Conservation (phyloP, 495 filamentous ascomycete species). For the Lophiotrema nucula region DNA sequence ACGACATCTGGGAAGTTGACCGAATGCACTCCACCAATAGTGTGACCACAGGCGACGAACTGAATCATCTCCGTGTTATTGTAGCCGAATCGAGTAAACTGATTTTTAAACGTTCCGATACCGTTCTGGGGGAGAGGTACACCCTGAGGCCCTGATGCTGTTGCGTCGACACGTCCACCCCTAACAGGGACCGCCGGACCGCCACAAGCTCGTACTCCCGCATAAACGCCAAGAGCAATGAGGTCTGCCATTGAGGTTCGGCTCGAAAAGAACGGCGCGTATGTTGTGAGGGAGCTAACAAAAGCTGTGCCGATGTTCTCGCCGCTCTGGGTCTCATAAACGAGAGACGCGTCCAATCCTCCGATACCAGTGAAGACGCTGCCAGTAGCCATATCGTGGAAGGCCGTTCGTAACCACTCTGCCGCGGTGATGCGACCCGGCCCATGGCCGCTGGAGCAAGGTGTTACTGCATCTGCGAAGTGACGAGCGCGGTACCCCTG, state of each 20-base stretch:
- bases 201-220: constrained; percentile 57
- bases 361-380: constrained; percentile 50
- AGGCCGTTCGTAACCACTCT: constrained; percentile 62
- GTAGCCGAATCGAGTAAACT: constrained; percentile 61
- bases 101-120: constrained; percentile 49
- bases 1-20: constrained; percentile 56
- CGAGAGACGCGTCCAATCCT: constrained; percentile 60
- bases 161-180: constrained; percentile 57
- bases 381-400: constrained; percentile 63
- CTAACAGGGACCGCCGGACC: constrained; percentile 57
- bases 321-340: constrained; percentile 51
- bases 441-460: constrained; percentile 56
- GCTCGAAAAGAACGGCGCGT: constrained; percentile 52
- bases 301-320: constrained; percentile 62
- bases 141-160: constrained; percentile 48
- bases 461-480: constrained; percentile 57
- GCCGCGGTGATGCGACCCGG: constrained; percentile 57
- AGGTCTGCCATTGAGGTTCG: constrained; percentile 55
- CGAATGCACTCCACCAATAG: constrained; percentile 60
- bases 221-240: constrained; percentile 58
- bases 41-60: constrained; percentile 61
- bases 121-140: constrained; percentile 61
- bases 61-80: constrained; percentile 57
- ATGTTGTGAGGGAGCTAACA: constrained; percentile 54
- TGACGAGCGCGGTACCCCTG: constrained; percentile 52